Percentiles rank a stretch among this genome's conserved stretches.
Evolutionary conservation across 345 rosid species (phyloP).

Genomic region (Sonneratia alba): DNA sequence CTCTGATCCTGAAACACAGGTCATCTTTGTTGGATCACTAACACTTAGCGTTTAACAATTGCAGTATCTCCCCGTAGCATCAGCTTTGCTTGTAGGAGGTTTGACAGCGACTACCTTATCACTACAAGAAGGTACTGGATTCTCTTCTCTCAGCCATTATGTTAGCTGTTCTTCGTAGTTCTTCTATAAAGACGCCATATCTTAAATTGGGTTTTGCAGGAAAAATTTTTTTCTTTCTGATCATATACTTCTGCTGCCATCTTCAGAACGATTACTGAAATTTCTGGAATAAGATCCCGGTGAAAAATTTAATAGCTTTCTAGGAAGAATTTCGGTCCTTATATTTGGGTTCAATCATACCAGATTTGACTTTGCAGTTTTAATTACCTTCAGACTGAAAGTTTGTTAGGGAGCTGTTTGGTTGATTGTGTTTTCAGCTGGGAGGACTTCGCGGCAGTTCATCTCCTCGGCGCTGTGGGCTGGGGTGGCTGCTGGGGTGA

Average conservation of each 20-base stretch:
- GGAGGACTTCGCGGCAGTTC: slow-evolving; percentile 66
- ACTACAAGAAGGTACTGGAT: slow-evolving; percentile 64
- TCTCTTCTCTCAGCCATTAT: neutral
- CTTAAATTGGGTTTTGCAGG: neutral
- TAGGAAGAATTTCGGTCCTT: too few relatives aligned
- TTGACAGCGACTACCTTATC: slow-evolving; percentile 73
- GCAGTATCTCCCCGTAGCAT: slow-evolving; percentile 95
- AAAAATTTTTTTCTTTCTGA: neutral
- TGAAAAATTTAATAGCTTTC: neutral
- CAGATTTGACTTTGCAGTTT: neutral
- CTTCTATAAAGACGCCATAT: neutral
- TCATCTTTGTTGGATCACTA: neutral
- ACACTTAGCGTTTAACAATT: neutral
- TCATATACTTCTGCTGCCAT: too few relatives aligned
- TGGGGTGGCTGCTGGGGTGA: slow-evolving; percentile 80
- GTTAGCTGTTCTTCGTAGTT: neutral
- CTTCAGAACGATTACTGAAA: too few relatives aligned
- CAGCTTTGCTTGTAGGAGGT: slow-evolving; percentile 80
- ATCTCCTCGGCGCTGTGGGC: slow-evolving; percentile 64
- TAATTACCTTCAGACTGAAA: too few relatives aligned
- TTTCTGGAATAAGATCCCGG: too few relatives aligned
- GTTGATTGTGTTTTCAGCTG: slow-evolving; percentile 27
- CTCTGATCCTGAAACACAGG: neutral
- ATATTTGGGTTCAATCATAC: neutral
- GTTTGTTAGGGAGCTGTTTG: neutral